These are phyloP conservation scores for Ochetophila trinervis DNA, from an alignment of 306 rosid genomes.

Conservation along the genomic window DNA sequence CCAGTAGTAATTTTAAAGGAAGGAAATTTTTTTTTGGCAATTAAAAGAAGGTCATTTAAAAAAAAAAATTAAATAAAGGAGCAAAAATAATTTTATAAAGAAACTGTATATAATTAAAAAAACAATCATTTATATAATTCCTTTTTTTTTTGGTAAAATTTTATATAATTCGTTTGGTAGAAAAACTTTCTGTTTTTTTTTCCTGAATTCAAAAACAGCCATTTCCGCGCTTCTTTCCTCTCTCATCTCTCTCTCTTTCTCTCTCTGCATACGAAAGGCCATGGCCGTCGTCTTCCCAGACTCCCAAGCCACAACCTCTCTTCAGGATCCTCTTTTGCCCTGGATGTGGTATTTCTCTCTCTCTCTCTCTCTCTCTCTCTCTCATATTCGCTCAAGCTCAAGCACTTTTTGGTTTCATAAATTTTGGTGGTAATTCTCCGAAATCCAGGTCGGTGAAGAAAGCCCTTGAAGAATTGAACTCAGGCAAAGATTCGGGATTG, in stretches of 20 bases:
- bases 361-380: constrained; percentile 11
- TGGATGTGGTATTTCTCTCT: constrained; percentile 47
- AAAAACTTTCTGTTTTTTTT: no score
- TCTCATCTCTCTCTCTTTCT: neutral
- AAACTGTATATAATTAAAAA: no score
- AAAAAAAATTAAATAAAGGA: no score
- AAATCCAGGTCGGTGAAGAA: constrained; percentile 48
- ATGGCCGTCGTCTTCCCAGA: constrained; percentile 32
- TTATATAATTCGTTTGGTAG: no score
- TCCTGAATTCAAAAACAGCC: neutral
- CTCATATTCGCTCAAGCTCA: neutral
- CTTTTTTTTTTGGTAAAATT: no score
- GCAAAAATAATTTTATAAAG: no score
- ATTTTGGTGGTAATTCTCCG: neutral
- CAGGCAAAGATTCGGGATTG: constrained; percentile 21
- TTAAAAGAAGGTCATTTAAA: no score
- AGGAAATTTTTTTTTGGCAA: no score
- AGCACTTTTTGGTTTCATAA: neutral
- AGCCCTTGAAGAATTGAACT: constrained; percentile 43
- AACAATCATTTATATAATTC: no score
- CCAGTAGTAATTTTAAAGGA: no score
- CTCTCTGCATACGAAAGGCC: neutral
- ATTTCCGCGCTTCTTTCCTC: constrained; percentile 8
- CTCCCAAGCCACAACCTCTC: constrained; percentile 17
- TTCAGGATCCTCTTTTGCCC: constrained; percentile 55